A percentile compares a stretch with the other conserved stretches of the same genome.
These are phyloP conservation scores for Xylaria sp. DNA, from an alignment of 2,329 filamentous ascomycete species.

Conservation along the genomic window DNA sequence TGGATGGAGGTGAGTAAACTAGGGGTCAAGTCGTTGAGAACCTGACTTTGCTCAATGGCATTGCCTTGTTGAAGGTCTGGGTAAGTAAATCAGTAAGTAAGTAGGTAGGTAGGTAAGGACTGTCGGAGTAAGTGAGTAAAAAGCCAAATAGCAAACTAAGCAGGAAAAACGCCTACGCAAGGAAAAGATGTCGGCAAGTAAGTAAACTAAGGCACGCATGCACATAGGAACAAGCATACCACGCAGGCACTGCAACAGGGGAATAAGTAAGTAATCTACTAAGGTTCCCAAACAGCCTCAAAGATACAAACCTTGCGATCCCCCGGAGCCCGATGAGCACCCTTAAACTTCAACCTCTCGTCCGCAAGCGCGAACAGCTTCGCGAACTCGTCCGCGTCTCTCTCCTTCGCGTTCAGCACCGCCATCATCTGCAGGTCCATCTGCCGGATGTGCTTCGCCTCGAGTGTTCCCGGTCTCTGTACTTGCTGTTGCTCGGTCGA, in stretches of 20 bases:
- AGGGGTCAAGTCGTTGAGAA: conserved; percentile 3
- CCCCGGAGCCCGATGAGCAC: conserved; percentile 10
- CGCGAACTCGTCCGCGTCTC: conserved; percentile 12
- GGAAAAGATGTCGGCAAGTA: not conserved
- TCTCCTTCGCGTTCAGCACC: conserved; percentile 16
- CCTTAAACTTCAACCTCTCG: conserved; percentile 4
- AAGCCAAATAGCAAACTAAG: not conserved
- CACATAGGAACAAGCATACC: too few species aligned
- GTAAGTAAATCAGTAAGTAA: not conserved
- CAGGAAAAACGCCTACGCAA: not conserved
- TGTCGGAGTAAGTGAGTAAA: not conserved
- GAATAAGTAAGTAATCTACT: not conserved
- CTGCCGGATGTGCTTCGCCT: conserved; percentile 21
- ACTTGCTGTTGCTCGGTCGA: too few species aligned
- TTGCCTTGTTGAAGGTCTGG: not conserved
- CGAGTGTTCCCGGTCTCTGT: not conserved
- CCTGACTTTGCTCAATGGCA: not conserved
- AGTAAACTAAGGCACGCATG: not conserved
- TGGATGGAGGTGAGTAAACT: not conserved
- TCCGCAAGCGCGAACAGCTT: conserved; percentile 18
- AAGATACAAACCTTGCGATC: conserved; percentile 27
- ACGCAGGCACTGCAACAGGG: not conserved
- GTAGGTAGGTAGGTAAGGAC: not conserved
- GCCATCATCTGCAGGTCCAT: conserved; percentile 33
- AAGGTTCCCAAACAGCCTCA: conserved; percentile 20